These are phyloP conservation scores for Trichophyton mentagrophytes DNA, from an alignment of 2,329 filamentous ascomycete species.

Conservation along the genomic window DNA sequence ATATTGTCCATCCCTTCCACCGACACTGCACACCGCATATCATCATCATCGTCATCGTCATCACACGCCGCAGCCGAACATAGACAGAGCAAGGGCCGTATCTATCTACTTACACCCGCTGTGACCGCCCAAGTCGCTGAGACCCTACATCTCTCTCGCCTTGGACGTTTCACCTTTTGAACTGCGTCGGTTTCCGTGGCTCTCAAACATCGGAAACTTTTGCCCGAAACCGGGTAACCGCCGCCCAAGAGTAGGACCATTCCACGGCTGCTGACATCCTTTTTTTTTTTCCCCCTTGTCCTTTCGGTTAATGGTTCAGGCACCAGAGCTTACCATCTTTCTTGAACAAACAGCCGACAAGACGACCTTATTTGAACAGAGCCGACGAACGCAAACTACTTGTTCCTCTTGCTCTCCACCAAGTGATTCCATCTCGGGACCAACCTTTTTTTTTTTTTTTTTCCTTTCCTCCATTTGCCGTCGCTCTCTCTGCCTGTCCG, in stretches of 20 bases:
- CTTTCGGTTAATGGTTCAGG: not conserved
- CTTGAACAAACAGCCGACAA: not conserved
- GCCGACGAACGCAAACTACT: too few species aligned
- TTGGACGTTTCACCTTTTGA: not conserved
- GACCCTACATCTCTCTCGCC: not conserved
- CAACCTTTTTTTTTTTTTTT: not conserved
- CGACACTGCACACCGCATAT: not conserved
- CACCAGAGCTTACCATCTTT: not conserved
- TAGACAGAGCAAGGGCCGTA: not conserved
- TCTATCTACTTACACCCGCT: not conserved
- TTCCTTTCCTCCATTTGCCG: not conserved
- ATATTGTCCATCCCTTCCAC: not conserved
- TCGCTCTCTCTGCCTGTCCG: not conserved
- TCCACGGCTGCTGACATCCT: not conserved
- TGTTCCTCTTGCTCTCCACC: not conserved
- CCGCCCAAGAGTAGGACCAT: not conserved
- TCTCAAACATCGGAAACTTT: slow-evolving; percentile 4
- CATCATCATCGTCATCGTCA: not conserved
- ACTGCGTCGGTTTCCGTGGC: slow-evolving; percentile 2
- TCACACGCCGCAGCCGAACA: not conserved
- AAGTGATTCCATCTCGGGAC: not conserved
- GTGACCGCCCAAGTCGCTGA: not conserved
- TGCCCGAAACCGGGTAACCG: slow-evolving; percentile 1
- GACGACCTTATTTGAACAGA: not conserved
- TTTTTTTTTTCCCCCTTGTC: too few species aligned